Evolutionary conservation across 1,284 basidiomycete genomes (phyloP), one percentile per base, ranked within the genome.

Genomic region (Rhodotorula sp.): DNA sequence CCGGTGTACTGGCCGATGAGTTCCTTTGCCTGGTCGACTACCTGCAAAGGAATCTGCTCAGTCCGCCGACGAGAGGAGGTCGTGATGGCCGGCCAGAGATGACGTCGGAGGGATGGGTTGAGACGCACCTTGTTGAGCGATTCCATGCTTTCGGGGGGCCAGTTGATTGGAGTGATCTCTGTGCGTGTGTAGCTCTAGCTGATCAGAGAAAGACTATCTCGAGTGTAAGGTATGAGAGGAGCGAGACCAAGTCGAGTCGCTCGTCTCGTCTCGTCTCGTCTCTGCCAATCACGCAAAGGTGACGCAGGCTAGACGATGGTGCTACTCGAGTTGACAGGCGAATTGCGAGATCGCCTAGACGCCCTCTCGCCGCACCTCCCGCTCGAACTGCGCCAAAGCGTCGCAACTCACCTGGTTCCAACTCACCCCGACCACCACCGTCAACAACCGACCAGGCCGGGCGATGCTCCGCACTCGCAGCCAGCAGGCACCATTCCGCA

Each of bases 11-110:
- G 59, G 46, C 54, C 15, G 54, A 67, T 54, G 48, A 64, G 53
- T 18, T 44, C 58, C 66, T 70, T 70, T 44, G 48, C 63, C 30
- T 66, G 62, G 30, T 62, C 59, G 58, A 67, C 44, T 29, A 67
- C 26, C 64, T 70, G 64, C 10, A 7, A 4, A 29, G 1, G n/a
- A 7, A 18, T 26, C n/a, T 30, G 12, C 29, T 63, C 62, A 63
- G 54, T n/a, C n/a, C 30, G 18, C 2, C 33, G 0, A 8, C n/a
- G 22, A 1, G 17, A 17, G 0, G 18, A 1, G 7, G 44, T 6
- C 14, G 1, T 4, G 26, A 12, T 14, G 24, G 8, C 24, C n/a
- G 51, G 6, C 1, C 5, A 14, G n/a, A 1, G 51, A 26, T 22
- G 49, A 51, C 49, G 49, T 51, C 20, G 49, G n/a, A 44, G 42